phyloP scores from a whole-genome alignment of 352 stramenopile genomes.

The Pythium volutum region DNA sequence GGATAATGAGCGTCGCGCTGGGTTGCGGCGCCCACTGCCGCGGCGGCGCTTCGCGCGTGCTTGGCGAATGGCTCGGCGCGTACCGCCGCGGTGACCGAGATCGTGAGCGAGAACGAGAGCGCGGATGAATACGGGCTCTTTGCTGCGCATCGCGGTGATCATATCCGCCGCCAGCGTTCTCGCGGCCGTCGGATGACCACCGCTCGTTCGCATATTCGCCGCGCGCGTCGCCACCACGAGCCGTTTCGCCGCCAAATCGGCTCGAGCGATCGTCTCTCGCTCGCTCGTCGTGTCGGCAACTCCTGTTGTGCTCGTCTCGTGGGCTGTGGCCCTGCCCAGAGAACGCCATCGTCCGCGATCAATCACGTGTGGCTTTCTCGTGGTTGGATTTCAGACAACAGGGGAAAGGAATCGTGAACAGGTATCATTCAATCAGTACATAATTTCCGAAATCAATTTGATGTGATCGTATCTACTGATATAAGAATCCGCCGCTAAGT shows the following conservation, averaged over 20 bases:
- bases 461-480: not conserved
- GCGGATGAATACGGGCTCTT: not conserved
- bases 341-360: conserved; percentile 13
- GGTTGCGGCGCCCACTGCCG: conserved; percentile 31
- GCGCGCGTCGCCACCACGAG: conserved; percentile 4
- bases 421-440: not conserved
- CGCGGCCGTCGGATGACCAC: not conserved
- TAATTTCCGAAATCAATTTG: no score
- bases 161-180: not conserved
- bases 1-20: conserved; percentile 63
- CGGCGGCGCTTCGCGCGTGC: not conserved
- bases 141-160: not conserved
- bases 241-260: not conserved
- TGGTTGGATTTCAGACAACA: not conserved
- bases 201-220: not conserved
- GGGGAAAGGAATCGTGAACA: no score
- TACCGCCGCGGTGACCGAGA: conserved; percentile 15
- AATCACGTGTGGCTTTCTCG: not conserved
- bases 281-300: not conserved
- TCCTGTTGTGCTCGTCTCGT: not conserved
- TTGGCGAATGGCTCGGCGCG: not conserved
- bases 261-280: not conserved
- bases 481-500: not conserved
- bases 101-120: conserved; percentile 12
- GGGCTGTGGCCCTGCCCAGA: conserved; percentile 6